Evolutionary conservation across 2,329 filamentous ascomycete genomes (phyloP), one percentile per base, ranked within the genome.

Genomic region (Eutypa lata): DNA sequence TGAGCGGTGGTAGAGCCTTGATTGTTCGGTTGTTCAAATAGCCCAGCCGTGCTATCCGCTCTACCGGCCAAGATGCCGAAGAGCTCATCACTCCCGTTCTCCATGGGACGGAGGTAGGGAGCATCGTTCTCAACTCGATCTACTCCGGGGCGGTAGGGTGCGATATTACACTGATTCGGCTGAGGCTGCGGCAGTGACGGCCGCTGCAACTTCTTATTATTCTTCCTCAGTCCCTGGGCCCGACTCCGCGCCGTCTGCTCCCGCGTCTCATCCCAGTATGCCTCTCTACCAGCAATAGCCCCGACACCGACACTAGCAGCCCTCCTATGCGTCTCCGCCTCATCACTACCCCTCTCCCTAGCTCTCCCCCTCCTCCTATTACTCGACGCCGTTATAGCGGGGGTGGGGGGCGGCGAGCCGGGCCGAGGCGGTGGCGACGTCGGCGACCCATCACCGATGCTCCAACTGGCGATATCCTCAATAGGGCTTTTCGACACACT

Each of bases 401-500:
- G n/a, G n/a, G n/a, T n/a, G n/a, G n/a, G n/a, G n/a, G n/a, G n/a
- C n/a, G n/a, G 35, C 28, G 26, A 43, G 40, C 11, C 26, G 13
- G n/a, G 8, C 40, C 18, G 48, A 43, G 48, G 45, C 31, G 26
- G 10, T 40, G 21, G 7, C 24, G 51, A 44, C 37, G 19, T 40
- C 43, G n/a, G 24, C 28, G 42, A 31, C 21, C 22, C 21, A 10
- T 18, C 7, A 33, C 46, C 19, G 16, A 40, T 28, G 35, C 37
- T 26, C 48, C 35, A 38, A 37, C 16, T 6, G 7, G 49, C 38
- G 22, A 55, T 45, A 33, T 58, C 56, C 37, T 50, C 48, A 22
- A 48, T 38, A 2, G 53, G 55, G 2, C 53, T 49, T 33, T 53
- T 56, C 3, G 47, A 24, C 0, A 65, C 59, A 3, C 44, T 35